Conservation (phyloP, 257 asterid species). For the Nyctanthes arbortristis region DNA sequence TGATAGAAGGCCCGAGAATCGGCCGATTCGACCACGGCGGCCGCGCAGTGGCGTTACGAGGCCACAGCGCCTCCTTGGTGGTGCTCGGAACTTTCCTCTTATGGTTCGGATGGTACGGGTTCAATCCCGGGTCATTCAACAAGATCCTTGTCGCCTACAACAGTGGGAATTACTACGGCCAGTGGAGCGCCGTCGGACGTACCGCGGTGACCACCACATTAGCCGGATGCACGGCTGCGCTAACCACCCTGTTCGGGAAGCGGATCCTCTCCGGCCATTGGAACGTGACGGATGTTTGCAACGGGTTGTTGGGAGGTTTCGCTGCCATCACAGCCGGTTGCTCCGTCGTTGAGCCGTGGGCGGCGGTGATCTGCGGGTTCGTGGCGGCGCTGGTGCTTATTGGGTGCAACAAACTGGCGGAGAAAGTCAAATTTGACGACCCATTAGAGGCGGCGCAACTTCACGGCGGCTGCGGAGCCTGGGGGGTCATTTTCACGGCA, state of each 20-base stretch:
- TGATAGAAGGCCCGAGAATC: conserved; percentile 84
- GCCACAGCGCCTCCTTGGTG: conserved; percentile 81
- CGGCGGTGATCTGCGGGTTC: conserved; percentile 82
- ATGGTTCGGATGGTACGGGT: conserved; percentile 97
- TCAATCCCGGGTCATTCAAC: conserved; percentile 84
- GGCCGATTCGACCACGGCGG: conserved; percentile 81
- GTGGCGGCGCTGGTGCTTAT: conserved; percentile 82
- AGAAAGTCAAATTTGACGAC: conserved; percentile 62
- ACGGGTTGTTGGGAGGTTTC: conserved; percentile 85
- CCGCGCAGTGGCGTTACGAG: conserved; percentile 58
- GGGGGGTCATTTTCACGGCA: conserved; percentile 85
- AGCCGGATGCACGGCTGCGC: conserved; percentile 91
- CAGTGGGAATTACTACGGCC: conserved; percentile 63
- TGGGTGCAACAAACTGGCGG: conserved; percentile 75
- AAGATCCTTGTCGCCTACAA: conserved; percentile 46
- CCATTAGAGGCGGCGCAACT: conserved; percentile 93
- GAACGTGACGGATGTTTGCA: conserved; percentile 90
- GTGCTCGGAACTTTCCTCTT: conserved; percentile 72
- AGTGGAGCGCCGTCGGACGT: conserved; percentile 93
- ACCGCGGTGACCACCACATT: conserved; percentile 92
- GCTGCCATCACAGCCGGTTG: conserved; percentile 93
- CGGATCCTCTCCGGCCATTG: conserved; percentile 79
- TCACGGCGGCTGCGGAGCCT: conserved; percentile 91
- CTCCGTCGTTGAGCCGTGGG: conserved; percentile 97
- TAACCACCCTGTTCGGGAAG: conserved; percentile 77